These are phyloP conservation scores for Wickerhamiella lipophila DNA, from an alignment of 805 yeast species.

Conservation along the genomic window DNA sequence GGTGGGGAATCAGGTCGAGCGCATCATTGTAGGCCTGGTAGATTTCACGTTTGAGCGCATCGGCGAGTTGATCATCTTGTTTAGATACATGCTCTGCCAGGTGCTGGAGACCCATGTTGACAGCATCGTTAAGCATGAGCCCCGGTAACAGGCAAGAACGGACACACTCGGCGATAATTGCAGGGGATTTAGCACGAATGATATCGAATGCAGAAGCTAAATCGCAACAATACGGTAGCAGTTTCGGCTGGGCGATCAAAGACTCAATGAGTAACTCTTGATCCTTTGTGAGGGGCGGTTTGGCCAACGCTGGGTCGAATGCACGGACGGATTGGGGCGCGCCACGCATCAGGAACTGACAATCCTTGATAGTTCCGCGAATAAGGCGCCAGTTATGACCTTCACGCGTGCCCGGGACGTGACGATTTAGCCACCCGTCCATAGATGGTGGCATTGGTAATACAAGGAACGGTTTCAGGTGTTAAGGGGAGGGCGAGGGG, in stretches of 20 bases:
- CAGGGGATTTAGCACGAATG: slow-evolving; percentile 1
- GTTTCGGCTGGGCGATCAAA: not conserved
- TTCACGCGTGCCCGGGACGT: slow-evolving; percentile 14
- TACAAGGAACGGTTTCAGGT: not conserved
- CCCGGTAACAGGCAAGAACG: slow-evolving; percentile 46
- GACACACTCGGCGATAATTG: slow-evolving; percentile 2
- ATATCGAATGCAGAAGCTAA: slow-evolving; percentile 3
- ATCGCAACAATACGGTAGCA: slow-evolving; percentile 7
- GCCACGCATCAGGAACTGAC: slow-evolving; percentile 47
- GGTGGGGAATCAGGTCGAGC: slow-evolving; percentile 19
- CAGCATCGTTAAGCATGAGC: slow-evolving; percentile 49
- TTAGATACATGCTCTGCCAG: slow-evolving; percentile 38
- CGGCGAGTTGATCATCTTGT: slow-evolving; percentile 40
- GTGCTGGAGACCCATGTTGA: slow-evolving; percentile 45
- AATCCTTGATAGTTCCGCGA: slow-evolving; percentile 60
- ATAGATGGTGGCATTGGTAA: slow-evolving; percentile 25
- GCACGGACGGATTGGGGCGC: slow-evolving; percentile 35
- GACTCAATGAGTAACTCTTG: not conserved
- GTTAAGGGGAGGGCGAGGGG: slow-evolving; percentile 1
- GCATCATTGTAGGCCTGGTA: slow-evolving; percentile 31
- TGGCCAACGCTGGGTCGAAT: slow-evolving; percentile 22
- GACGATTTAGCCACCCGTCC: slow-evolving; percentile 49
- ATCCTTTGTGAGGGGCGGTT: slow-evolving; percentile 10
- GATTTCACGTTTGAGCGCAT: slow-evolving; percentile 41
- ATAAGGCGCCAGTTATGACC: slow-evolving; percentile 34